These are phyloP conservation scores for Cladophialophora exuberans DNA, from an alignment of 2,329 filamentous ascomycete species.

Conservation along the genomic window DNA sequence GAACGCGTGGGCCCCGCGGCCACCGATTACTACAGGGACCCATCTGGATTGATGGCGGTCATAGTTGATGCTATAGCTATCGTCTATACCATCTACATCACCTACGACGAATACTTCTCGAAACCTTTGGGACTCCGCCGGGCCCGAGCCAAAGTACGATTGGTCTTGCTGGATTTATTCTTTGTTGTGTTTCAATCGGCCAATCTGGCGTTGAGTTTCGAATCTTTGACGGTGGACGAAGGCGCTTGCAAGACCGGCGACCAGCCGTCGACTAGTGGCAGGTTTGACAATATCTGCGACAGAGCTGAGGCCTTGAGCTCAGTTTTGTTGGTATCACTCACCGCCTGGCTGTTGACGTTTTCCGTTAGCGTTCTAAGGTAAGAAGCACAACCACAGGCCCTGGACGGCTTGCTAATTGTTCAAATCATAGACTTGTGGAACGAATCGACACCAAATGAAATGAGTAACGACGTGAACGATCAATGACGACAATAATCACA, in stretches of 20 bases:
- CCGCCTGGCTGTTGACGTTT: constrained; percentile 91
- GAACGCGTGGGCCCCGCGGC: constrained; percentile 19
- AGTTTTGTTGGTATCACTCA: constrained; percentile 77
- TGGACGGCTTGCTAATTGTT: constrained; percentile 35
- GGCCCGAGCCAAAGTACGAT: constrained; percentile 80
- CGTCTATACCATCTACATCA: constrained; percentile 90
- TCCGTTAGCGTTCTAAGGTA: constrained; percentile 78
- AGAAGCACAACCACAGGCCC: constrained; percentile 18
- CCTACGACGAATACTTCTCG: constrained; percentile 93
- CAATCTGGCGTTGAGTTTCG: constrained; percentile 87
- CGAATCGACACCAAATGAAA: constrained; percentile 33
- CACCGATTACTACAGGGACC: constrained; percentile 57
- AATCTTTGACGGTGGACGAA: constrained; percentile 68
- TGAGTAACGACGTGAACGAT: constrained; percentile 5
- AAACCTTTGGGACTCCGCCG: constrained; percentile 87
- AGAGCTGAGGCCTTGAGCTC: constrained; percentile 73
- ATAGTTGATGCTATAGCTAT: constrained; percentile 86
- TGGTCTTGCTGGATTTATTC: constrained; percentile 89
- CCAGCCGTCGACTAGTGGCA: constrained; percentile 40
- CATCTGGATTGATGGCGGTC: constrained; percentile 85
- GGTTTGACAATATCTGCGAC: constrained; percentile 53
- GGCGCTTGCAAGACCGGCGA: constrained; percentile 60
- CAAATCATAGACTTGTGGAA: constrained; percentile 42
- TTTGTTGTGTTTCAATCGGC: constrained; percentile 98
- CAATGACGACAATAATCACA: not conserved